Base-by-base conservation (phyloP, 2,329 filamentous ascomycete genomes). In the Fusarium praegraminearum region DNA sequence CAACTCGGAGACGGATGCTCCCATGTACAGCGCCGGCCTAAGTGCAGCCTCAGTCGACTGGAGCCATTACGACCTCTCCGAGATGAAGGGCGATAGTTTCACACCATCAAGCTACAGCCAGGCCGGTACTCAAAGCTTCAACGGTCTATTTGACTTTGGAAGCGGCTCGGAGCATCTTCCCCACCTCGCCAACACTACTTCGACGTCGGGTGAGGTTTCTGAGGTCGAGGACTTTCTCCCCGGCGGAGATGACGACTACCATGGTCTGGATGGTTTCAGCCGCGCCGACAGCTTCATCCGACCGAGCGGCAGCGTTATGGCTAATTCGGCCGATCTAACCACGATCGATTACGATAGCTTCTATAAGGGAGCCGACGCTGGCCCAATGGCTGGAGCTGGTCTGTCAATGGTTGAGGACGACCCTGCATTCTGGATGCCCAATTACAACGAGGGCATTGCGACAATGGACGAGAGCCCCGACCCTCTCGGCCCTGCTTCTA, bases 201-300 rank as follows among this genome's bases (percentile, higher is more conserved):
- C 87, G 12, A 90, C 87, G 11, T 91, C 89, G 15, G 89, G 89
- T 36, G 89, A 91, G 64, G 88, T 90, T 11, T 91, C 89, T 12
- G 89, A 91, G 75, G 87, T 88, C 7, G 89, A 91, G 65, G 89
- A 91, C 69, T 84, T 86, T 63, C 78, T 84, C 52, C 80, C 80
- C 52, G 80, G 83, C 67, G 80, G 83, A 67, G 80, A 80, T 35
- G 85, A 85, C 65, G 82, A 84, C 49, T 85, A 85, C 65, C 80
- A 82, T 28, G 74, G 84, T 59, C 82, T 83, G 52, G 84, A 71
- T 28, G 67, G 67, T 12, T 71, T 70, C 20, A 51, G 67, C 40
- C 67, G 81, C 60, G 78, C 84, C 56, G 84, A 82, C 70, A 85
- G 75, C 56, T 83, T 80, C 64, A 76, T 87, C 33, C 79, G 85